A percentile compares a stretch with the other conserved stretches of the same genome.
These are phyloP conservation scores for Kazachstania viticola DNA, from an alignment of 805 yeast genomes.

Conservation along the genomic window DNA sequence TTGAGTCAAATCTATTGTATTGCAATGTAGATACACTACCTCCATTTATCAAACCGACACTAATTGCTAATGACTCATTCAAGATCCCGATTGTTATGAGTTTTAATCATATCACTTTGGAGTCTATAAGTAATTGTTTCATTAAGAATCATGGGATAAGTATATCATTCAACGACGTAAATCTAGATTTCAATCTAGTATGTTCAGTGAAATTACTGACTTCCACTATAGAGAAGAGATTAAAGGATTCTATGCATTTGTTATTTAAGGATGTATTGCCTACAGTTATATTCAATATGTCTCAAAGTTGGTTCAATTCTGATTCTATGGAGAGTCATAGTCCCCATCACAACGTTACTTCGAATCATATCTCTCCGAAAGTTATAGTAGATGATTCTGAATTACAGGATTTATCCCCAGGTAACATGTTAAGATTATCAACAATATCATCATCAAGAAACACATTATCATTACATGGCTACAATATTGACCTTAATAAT, in stretches of 20 bases:
- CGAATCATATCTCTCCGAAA: constrained; percentile 4
- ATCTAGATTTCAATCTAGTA: constrained; percentile 25
- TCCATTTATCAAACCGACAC: constrained; percentile 21
- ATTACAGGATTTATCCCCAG: constrained; percentile 42
- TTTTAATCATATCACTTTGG: constrained; percentile 23
- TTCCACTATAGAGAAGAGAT: constrained; percentile 24
- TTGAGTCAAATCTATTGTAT: constrained; percentile 25
- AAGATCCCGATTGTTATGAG: constrained; percentile 27
- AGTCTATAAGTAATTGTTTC: constrained; percentile 26
- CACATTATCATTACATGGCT: constrained; percentile 61
- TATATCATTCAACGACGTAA: constrained; percentile 28
- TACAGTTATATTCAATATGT: constrained; percentile 25
- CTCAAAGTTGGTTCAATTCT: constrained; percentile 22
- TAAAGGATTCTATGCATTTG: constrained; percentile 24
- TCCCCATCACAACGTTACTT: background rate
- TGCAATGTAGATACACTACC: constrained; percentile 20
- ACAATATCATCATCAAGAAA: constrained; percentile 65
- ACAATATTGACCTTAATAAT: constrained; percentile 30
- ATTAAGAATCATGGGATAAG: constrained; percentile 25
- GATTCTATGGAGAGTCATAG: background rate
- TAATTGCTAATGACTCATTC: constrained; percentile 26
- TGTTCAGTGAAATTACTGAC: constrained; percentile 27
- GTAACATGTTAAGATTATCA: constrained; percentile 54
- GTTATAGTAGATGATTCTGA: constrained; percentile 20
- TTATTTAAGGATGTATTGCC: constrained; percentile 27